Base-by-base conservation (phyloP, 768 basidiomycete species). In the Mycena indigotica region DNA sequence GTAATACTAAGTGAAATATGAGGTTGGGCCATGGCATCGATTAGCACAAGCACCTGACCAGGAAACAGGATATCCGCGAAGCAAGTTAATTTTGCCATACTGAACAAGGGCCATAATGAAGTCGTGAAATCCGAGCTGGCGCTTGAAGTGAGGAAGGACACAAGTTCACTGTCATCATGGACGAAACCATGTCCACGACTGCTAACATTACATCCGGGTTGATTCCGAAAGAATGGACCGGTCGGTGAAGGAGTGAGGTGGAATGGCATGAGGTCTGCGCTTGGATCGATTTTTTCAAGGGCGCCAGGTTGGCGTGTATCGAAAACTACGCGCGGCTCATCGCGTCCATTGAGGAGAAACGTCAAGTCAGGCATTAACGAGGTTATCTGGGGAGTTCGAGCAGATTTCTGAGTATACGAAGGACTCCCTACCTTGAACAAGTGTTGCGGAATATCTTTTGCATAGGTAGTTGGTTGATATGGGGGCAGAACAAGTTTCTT, bases 311-410 rank as follows among this genome's bases (percentile, higher is more conserved):
- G 49, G 8, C 40, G 60, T 17, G 21, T 30, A 40, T 64, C 50
- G 48, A 64, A 64, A 3, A 64, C 28, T n/a, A 64, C 60, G 3
- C 63, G 60, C n/a, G 63, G 63, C 21, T 64, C 63, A 35, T 64
- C 63, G 12, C 63, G 44, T 25, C 63, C 63, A 26, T 64, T 64
- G 32, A 64, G 49, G 3, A 64, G 45, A 16, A 64, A 61, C 45
- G 55, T 49, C 28, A 64, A 16, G 28, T 64, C 60, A 16, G 63
- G 63, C n/a, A 64, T 50, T 0, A 64, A 24, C 17, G 16, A 30
- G 1, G 56, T 39, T 48, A 64, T 45, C 60, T 64, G 26, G 8
- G 21, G n/a, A 26, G 28, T 52, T 60, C n/a, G n/a, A n/a, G n/a
- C n/a, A n/a, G n/a, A n/a, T n/a, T n/a, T n/a, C n/a, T n/a, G n/a